phyloP scores from a whole-genome alignment of 2,329 filamentous ascomycete genomes.

The Thyridium curvatum region DNA sequence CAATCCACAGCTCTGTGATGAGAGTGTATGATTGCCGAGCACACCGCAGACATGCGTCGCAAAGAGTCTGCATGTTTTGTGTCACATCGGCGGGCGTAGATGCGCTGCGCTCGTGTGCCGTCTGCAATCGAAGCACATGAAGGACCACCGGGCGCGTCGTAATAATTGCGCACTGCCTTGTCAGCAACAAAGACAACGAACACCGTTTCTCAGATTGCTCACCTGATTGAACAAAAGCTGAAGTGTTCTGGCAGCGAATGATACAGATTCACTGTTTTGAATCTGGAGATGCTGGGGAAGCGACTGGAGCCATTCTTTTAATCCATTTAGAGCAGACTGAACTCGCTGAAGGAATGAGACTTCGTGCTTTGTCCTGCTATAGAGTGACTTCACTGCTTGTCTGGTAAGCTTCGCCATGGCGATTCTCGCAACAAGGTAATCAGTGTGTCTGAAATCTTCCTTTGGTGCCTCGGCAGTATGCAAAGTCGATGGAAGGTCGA shows the following conservation, averaged over 20 bases:
- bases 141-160: conserved; percentile 21
- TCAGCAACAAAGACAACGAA: conserved; percentile 7
- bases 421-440: conserved; percentile 25
- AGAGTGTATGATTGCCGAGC: too few species aligned
- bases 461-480: conserved; percentile 1
- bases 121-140: conserved; percentile 14
- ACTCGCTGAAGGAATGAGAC: conserved; percentile 23
- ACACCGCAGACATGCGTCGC: too few species aligned
- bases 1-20: too few species aligned
- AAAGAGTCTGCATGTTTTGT: too few species aligned
- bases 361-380: conserved; percentile 19
- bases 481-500: conserved; percentile 32
- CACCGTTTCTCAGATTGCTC: not conserved
- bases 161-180: conserved; percentile 23
- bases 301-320: conserved; percentile 22
- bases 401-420: conserved; percentile 26
- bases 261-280: conserved; percentile 6
- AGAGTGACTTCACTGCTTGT: conserved; percentile 22
- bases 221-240: conserved; percentile 4
- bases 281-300: conserved; percentile 23
- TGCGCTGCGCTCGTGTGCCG: too few species aligned
- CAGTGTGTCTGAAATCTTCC: conserved; percentile 24
- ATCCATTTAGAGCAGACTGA: conserved; percentile 20
- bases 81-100: too few species aligned
- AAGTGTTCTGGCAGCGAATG: not conserved